A percentile compares a stretch with the other conserved stretches of the same genome.
Conservation (phyloP, 257 asterid species). For the Petunia axillaris region DNA sequence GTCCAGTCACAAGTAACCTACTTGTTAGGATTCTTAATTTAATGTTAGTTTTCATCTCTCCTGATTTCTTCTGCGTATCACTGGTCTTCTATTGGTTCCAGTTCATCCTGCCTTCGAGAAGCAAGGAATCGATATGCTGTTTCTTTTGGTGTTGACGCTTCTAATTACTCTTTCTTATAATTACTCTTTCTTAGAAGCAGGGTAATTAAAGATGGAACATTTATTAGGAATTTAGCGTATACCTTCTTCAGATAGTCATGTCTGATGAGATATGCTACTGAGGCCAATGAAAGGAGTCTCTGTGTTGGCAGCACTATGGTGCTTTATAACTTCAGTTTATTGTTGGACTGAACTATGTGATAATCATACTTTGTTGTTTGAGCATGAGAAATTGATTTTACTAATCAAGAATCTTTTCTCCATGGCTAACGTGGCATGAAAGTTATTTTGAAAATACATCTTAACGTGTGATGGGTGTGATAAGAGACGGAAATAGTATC, state of each 20-base stretch:
- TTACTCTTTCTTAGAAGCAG: not conserved
- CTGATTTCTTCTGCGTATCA: not conserved
- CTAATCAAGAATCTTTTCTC: not conserved
- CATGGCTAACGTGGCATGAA: constrained; percentile 3
- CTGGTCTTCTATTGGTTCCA: not conserved
- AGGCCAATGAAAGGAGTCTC: not conserved
- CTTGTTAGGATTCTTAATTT: not conserved
- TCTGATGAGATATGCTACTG: not conserved
- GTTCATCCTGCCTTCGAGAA: not conserved
- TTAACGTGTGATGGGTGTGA: not conserved
- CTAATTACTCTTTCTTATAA: not conserved
- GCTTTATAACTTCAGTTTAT: not conserved
- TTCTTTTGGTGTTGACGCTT: not conserved
- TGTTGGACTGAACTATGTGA: not conserved
- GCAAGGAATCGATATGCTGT: not conserved
- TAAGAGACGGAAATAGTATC: constrained; percentile 2
- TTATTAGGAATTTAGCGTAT: not conserved
- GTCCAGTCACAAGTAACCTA: not conserved
- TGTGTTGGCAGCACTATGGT: not conserved
- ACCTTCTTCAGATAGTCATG: not conserved
- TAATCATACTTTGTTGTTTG: constrained; percentile 2
- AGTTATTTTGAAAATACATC: constrained; percentile 4
- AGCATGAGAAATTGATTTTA: not conserved
- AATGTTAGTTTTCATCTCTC: not conserved
- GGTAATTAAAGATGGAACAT: constrained; percentile 3